phyloP scores from a whole-genome alignment of 2,329 filamentous ascomycete species.

The Pestalotiopsis fici region DNA sequence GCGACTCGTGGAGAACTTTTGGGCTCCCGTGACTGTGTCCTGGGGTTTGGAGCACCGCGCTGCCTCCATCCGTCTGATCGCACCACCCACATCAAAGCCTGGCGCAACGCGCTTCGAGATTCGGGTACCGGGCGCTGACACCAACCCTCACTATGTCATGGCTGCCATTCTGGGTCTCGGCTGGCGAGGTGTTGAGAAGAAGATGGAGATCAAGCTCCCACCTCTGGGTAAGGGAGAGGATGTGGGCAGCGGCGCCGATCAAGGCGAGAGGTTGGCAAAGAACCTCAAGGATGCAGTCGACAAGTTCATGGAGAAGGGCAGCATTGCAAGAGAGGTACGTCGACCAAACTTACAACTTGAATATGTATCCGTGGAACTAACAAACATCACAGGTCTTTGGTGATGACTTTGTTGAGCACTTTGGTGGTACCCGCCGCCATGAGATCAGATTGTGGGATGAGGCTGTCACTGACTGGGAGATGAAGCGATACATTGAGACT shows the following conservation, averaged over 20 bases:
- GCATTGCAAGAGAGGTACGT: slow-evolving; percentile 76
- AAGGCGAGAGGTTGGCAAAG: slow-evolving; percentile 79
- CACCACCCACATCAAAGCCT: slow-evolving; percentile 80
- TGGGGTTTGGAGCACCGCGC: slow-evolving; percentile 97
- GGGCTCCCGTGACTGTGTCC: slow-evolving; percentile 95
- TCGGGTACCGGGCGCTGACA: slow-evolving; percentile 89
- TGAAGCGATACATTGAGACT: slow-evolving; percentile 79
- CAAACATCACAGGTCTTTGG: slow-evolving; percentile 65
- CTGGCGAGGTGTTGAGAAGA: slow-evolving; percentile 91
- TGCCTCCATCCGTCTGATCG: slow-evolving; percentile 86
- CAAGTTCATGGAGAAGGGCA: slow-evolving; percentile 74
- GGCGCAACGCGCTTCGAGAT: slow-evolving; percentile 92
- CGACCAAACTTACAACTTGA: not conserved
- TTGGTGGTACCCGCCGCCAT: slow-evolving; percentile 87
- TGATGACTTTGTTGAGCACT: slow-evolving; percentile 95
- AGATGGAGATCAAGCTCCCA: slow-evolving; percentile 78
- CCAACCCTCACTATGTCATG: slow-evolving; percentile 86
- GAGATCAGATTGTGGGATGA: slow-evolving; percentile 92
- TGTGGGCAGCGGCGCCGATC: slow-evolving; percentile 70
- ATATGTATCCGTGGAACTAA: not conserved
- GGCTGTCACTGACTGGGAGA: slow-evolving; percentile 93
- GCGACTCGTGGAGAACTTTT: slow-evolving; percentile 96
- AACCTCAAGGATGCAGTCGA: slow-evolving; percentile 81
- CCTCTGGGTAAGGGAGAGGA: slow-evolving; percentile 85
- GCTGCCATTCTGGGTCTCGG: slow-evolving; percentile 85